Conservation (phyloP, 2,329 filamentous ascomycete genomes). For the Ophiognomonia clavigignenti-juglandacearum region DNA sequence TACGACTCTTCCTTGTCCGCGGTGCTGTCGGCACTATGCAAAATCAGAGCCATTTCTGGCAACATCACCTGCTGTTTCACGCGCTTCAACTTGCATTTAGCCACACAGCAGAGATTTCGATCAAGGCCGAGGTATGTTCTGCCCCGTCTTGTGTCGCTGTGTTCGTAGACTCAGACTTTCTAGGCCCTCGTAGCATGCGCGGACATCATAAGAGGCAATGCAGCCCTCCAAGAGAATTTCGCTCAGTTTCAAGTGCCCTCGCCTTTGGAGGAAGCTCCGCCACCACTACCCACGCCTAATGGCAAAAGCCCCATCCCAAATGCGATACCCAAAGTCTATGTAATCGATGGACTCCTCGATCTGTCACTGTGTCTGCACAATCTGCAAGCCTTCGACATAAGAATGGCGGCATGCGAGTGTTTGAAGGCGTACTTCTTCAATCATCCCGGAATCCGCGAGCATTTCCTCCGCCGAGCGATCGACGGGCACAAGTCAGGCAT, state of each 20-base stretch:
- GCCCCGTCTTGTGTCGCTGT: constrained; percentile 10
- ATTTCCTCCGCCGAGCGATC: constrained; percentile 85
- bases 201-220: constrained; percentile 80
- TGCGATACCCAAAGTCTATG: constrained; percentile 65
- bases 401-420: constrained; percentile 82
- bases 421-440: constrained; percentile 88
- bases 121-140: constrained; percentile 67
- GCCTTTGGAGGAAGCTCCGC: constrained; percentile 38
- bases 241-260: constrained; percentile 76
- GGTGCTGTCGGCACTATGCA: constrained; percentile 76
- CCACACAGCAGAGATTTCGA: constrained; percentile 64
- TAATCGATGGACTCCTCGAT: constrained; percentile 89
- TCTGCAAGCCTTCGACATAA: constrained; percentile 67
- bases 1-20: constrained; percentile 77
- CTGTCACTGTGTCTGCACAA: constrained; percentile 67
- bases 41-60: constrained; percentile 84
- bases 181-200: constrained; percentile 80
- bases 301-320: constrained; percentile 39
- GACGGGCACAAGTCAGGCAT: constrained; percentile 74
- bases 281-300: constrained; percentile 26
- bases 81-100: constrained; percentile 81
- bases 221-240: constrained; percentile 79
- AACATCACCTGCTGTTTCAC: constrained; percentile 72
- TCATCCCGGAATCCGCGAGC: constrained; percentile 73
- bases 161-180: constrained; percentile 10